Evolutionary conservation across 2,329 filamentous ascomycete species (phyloP).

Genomic region (Aspergillus sp.): DNA sequence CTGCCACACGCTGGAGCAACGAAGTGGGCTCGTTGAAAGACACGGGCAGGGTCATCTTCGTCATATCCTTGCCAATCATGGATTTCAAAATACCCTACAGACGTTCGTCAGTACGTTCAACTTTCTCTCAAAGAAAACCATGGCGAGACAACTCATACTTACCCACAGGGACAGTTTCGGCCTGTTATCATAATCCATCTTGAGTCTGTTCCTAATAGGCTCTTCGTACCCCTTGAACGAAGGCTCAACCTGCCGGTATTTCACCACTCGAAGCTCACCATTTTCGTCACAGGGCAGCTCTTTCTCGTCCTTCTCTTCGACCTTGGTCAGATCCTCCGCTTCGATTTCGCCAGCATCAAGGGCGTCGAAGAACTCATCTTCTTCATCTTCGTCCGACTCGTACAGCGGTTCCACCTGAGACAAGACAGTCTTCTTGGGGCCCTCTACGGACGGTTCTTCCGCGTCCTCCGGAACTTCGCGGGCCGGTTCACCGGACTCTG

Average conservation of each 20-base stretch:
- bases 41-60: constrained; percentile 96
- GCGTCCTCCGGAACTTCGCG: constrained; percentile 11
- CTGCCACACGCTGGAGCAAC: constrained; percentile 83
- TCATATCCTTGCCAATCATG: constrained; percentile 99
- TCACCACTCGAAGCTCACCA: constrained; percentile 40
- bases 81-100: constrained; percentile 85
- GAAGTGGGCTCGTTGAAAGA: constrained; percentile 99
- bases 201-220: constrained; percentile 67
- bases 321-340: constrained; percentile 50
- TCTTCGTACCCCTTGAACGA: constrained; percentile 91
- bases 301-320: constrained; percentile 39
- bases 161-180: constrained; percentile 96
- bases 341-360: constrained; percentile 89
- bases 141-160: constrained; percentile 31
- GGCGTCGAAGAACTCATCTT: constrained; percentile 92
- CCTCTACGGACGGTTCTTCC: constrained; percentile 6
- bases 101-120: background rate
- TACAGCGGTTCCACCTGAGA: constrained; percentile 52
- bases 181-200: constrained; percentile 83
- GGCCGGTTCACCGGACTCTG: constrained; percentile 28
- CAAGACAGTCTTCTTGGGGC: constrained; percentile 56
- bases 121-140: background rate
- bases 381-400: constrained; percentile 64
- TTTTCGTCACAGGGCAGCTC: constrained; percentile 36
- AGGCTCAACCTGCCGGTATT: constrained; percentile 58